These are phyloP conservation scores for Scorias spongiosa DNA, from an alignment of 2,329 filamentous ascomycete genomes.

Conservation along the genomic window DNA sequence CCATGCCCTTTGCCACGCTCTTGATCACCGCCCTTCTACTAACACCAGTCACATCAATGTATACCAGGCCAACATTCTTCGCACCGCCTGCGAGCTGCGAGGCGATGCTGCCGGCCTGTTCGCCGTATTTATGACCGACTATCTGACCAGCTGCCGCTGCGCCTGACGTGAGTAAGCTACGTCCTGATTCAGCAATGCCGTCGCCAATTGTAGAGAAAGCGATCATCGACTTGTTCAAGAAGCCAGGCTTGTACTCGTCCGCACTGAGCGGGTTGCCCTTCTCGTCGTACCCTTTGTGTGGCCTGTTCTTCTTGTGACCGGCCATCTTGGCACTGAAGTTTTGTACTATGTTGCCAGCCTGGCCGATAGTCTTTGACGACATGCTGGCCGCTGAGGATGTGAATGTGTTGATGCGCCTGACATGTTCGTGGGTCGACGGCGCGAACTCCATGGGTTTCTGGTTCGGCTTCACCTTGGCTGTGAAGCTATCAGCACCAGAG, in stretches of 20 bases:
- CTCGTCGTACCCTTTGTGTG: constrained; percentile 49
- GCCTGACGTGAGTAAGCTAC: constrained; percentile 57
- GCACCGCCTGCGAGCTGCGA: constrained; percentile 66
- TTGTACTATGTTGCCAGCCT: constrained; percentile 71
- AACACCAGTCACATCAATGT: constrained; percentile 91
- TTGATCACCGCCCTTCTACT: constrained; percentile 81
- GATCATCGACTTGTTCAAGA: constrained; percentile 92
- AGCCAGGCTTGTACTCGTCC: constrained; percentile 64
- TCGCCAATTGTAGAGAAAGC: constrained; percentile 91
- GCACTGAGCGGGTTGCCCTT: constrained; percentile 45
- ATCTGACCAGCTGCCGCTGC: constrained; percentile 70
- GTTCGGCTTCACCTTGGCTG: constrained; percentile 61
- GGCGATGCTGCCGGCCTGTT: constrained; percentile 68
- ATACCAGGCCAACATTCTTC: constrained; percentile 92
- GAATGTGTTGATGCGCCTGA: constrained; percentile 80
- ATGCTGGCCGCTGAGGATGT: constrained; percentile 64
- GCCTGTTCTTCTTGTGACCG: constrained; percentile 40
- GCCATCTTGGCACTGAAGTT: constrained; percentile 69
- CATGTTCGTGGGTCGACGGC: constrained; percentile 66
- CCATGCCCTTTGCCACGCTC: constrained; percentile 92
- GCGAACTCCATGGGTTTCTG: constrained; percentile 76
- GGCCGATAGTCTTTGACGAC: constrained; percentile 73
- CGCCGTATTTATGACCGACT: constrained; percentile 77
- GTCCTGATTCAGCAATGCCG: constrained; percentile 76
- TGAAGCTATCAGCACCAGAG: constrained; percentile 64